Evolutionary conservation across 306 rosid species (phyloP).

Genomic region (Casuarina glauca): DNA sequence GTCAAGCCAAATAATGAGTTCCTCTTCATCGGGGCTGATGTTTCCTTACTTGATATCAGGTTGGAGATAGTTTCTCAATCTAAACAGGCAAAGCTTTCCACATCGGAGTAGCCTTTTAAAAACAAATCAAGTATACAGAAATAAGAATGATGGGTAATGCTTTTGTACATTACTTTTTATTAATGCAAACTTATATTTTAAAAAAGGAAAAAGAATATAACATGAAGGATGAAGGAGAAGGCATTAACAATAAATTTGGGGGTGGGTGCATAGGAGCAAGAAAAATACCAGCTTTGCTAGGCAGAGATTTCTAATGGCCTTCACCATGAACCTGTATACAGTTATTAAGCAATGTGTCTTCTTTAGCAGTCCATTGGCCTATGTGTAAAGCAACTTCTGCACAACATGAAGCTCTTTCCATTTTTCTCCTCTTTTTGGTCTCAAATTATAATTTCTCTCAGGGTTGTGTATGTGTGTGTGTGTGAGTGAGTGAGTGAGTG

Average conservation of each 20-base stretch:
- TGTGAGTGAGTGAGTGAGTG: no score
- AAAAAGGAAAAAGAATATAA: no score
- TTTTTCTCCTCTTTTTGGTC: conserved; percentile 7
- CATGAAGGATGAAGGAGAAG: background rate
- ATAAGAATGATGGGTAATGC: no score
- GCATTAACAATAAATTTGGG: background rate
- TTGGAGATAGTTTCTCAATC: conserved; percentile 87
- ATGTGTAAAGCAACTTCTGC: conserved; percentile 78
- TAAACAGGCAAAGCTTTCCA: conserved; percentile 78
- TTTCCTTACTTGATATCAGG: conserved; percentile 86
- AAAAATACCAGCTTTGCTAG: conserved; percentile 68
- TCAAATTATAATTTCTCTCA: no score
- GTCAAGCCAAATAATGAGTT: conserved; percentile 70
- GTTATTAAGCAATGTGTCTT: conserved; percentile 69
- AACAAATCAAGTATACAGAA: background rate
- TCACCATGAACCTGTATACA: conserved; percentile 76
- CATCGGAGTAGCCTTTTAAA: conserved; percentile 72
- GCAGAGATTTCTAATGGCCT: conserved; percentile 87
- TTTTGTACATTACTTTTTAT: no score
- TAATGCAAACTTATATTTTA: no score
- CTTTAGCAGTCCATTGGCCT: conserved; percentile 82
- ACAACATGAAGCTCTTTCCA: conserved; percentile 94
- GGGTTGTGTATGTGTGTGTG: no score
- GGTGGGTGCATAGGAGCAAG: no score
- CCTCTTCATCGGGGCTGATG: no score